These are phyloP conservation scores for Suaeda aralocaspica DNA, from an alignment of 148 eudicot genomes.

Conservation along the genomic window DNA sequence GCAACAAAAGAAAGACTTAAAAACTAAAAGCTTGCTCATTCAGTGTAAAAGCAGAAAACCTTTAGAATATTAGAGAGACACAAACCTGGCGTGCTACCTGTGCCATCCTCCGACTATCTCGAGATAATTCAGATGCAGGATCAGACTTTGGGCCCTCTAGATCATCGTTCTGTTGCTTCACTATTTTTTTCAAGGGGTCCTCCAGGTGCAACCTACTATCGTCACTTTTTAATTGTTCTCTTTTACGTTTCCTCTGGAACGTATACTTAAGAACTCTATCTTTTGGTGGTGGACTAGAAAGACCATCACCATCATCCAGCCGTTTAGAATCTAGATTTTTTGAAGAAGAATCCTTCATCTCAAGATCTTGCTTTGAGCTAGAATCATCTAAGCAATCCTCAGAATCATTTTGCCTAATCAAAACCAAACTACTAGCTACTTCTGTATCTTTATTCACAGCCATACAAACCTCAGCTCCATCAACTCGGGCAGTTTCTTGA, in stretches of 20 bases:
- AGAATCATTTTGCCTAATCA: constrained; percentile 21
- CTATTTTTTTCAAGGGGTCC: constrained; percentile 21
- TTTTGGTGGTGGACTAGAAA: constrained; percentile 31
- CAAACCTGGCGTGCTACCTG: constrained; percentile 82
- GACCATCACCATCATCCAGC: constrained; percentile 20
- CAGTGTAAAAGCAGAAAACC: not conserved
- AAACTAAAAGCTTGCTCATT: not conserved
- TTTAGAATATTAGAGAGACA: constrained; percentile 12
- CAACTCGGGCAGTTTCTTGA: constrained; percentile 13
- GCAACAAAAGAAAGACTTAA: not conserved
- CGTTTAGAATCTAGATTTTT: constrained; percentile 22
- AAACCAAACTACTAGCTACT: constrained; percentile 22
- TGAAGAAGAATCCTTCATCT: constrained; percentile 21
- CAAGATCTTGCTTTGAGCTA: constrained; percentile 22
- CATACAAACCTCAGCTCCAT: constrained; percentile 20
- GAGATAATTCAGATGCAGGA: constrained; percentile 39
- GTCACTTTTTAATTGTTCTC: constrained; percentile 22
- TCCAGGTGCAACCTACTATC: constrained; percentile 29
- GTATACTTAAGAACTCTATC: constrained; percentile 48
- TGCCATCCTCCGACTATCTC: constrained; percentile 46
- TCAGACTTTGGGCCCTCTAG: constrained; percentile 29
- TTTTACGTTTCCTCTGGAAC: constrained; percentile 38
- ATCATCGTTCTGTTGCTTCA: constrained; percentile 32
- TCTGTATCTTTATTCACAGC: constrained; percentile 23
- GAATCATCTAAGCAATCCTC: constrained; percentile 23